These are phyloP conservation scores for Antitrichia curtipendula DNA, from an alignment of 225 moss, liverwort and hornwort species.

Conservation along the genomic window DNA sequence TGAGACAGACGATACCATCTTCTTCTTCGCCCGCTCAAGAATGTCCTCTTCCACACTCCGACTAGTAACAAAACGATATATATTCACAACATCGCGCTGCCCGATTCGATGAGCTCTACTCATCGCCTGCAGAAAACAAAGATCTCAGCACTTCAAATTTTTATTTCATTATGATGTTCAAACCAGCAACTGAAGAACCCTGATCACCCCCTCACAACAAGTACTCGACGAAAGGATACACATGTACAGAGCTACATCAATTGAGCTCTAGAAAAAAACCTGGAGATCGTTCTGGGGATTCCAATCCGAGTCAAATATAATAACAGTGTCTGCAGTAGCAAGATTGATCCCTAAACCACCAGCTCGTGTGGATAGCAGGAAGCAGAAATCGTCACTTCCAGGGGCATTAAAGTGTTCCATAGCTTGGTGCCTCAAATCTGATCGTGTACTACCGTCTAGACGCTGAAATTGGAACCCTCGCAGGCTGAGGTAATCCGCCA, in stretches of 20 bases:
- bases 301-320: conserved; percentile 99
- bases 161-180: neutral
- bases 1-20: conserved; percentile 48
- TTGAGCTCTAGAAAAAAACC: conserved; percentile 18
- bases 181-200: neutral
- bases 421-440: conserved; percentile 96
- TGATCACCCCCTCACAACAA: neutral
- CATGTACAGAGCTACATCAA: neutral
- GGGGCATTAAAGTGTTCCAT: conserved; percentile 99
- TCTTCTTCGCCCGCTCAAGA: conserved; percentile 94
- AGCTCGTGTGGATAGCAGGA: conserved; percentile 91
- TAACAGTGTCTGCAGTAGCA: conserved; percentile 97
- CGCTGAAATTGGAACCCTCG: conserved; percentile 98
- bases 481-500: conserved; percentile 88
- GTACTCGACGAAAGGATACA: neutral
- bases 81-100: conserved; percentile 98
- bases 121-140: conserved; percentile 71
- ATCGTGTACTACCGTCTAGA: conserved; percentile 92
- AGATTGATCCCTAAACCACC: conserved; percentile 98
- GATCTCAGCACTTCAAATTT: neutral
- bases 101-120: conserved; percentile 99
- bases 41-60: conserved; percentile 99
- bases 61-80: conserved; percentile 99
- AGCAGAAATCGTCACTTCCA: conserved; percentile 98
- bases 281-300: conserved; percentile 99